Evolutionary conservation across 495 filamentous ascomycete genomes (phyloP).

Genomic region (Aspergillus haitiensis): DNA sequence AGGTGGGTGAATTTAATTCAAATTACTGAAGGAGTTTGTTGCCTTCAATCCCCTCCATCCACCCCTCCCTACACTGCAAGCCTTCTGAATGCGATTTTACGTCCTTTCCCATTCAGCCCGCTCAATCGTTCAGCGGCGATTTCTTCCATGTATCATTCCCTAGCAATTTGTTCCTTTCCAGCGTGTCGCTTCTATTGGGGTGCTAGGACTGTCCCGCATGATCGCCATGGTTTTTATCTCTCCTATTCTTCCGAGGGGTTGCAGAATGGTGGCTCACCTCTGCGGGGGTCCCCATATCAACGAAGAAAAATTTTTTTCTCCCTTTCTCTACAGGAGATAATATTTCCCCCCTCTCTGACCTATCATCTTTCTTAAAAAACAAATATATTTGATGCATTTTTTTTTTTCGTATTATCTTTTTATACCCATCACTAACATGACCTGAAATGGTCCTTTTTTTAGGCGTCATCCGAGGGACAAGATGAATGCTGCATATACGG

Average conservation of each 20-base stretch:
- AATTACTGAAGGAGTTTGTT: constrained; percentile 25
- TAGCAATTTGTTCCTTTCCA: constrained; percentile 1
- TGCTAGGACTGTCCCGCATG: constrained; percentile 3
- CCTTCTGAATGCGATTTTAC: constrained; percentile 23
- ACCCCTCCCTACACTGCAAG: constrained; percentile 37
- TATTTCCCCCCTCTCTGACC: constrained; percentile 21
- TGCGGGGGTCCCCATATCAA: constrained; percentile 26
- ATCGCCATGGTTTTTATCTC: constrained; percentile 13
- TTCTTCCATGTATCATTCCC: neutral
- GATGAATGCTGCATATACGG: constrained; percentile 92
- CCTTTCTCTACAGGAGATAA: constrained; percentile 13
- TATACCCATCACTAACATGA: constrained; percentile 16
- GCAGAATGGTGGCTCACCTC: constrained; percentile 19
- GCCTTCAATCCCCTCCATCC: constrained; percentile 21
- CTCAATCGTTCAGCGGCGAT: neutral
- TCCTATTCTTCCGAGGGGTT: constrained; percentile 15
- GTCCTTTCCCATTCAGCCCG: constrained; percentile 17
- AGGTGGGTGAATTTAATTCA: constrained; percentile 63
- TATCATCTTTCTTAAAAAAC: constrained; percentile 7
- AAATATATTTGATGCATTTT: neutral
- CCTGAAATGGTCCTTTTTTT: constrained; percentile 16
- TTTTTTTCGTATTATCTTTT: neutral
- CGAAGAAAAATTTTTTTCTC: neutral
- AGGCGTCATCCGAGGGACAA: constrained; percentile 85
- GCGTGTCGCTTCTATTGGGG: neutral